These are phyloP conservation scores for Russula lepida DNA, from an alignment of 768 basidiomycete species.

Conservation along the genomic window DNA sequence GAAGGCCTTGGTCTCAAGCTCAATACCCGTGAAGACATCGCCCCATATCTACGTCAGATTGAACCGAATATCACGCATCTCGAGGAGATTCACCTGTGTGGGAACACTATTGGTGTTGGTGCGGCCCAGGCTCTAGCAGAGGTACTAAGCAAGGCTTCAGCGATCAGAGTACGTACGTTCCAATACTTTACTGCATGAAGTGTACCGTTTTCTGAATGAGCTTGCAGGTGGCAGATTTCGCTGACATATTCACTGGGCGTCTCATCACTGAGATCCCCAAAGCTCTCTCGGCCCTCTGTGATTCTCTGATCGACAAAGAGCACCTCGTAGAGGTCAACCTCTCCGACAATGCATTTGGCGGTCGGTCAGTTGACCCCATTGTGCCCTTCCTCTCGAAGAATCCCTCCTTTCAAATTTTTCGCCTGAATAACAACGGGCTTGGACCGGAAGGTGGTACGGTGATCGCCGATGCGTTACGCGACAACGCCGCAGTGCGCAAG, in stretches of 20 bases:
- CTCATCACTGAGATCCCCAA: slow-evolving; percentile 91
- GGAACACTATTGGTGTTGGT: slow-evolving; percentile 89
- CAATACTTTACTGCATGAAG: background rate
- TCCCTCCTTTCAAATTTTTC: slow-evolving; percentile 72
- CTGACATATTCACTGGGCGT: slow-evolving; percentile 96
- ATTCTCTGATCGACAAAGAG: slow-evolving; percentile 72
- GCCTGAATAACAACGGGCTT: slow-evolving; percentile 94
- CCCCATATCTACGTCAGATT: slow-evolving; percentile 57
- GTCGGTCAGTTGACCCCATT: slow-evolving; percentile 88
- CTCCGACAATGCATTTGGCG: slow-evolving; percentile 94
- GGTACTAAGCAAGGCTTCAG: slow-evolving; percentile 58
- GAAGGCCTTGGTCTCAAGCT: slow-evolving; percentile 74
- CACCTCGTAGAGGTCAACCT: slow-evolving; percentile 84
- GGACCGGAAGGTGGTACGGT: slow-evolving; percentile 82
- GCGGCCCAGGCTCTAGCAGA: slow-evolving; percentile 80
- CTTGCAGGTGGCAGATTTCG: slow-evolving; percentile 87
- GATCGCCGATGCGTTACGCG: slow-evolving; percentile 75
- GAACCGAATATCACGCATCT: slow-evolving; percentile 46
- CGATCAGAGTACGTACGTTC: slow-evolving; percentile 51
- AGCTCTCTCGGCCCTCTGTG: slow-evolving; percentile 82
- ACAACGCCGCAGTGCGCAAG: slow-evolving; percentile 57
- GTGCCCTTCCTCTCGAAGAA: slow-evolving; percentile 83
- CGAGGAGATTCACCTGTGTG: slow-evolving; percentile 88
- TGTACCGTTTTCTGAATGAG: background rate
- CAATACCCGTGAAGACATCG: slow-evolving; percentile 63